Percentiles rank a stretch among this genome's conserved stretches.
Evolutionary conservation across 2,329 filamentous ascomycete genomes (phyloP).

Genomic region (Curvularia eragrostidis): DNA sequence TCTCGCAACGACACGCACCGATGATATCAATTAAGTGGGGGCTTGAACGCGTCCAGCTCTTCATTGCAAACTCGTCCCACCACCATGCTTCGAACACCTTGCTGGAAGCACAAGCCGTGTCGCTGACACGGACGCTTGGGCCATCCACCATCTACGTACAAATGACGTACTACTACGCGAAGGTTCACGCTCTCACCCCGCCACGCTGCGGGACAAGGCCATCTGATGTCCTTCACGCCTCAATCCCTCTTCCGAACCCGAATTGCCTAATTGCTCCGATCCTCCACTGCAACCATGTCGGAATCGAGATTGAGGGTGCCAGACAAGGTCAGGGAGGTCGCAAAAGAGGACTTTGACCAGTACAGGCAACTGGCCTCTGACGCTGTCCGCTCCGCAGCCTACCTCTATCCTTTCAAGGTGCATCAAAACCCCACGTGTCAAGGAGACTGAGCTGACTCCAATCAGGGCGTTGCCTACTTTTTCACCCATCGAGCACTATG

Average conservation of each 20-base stretch:
- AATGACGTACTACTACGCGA: slow-evolving; percentile 24
- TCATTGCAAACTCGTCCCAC: background rate
- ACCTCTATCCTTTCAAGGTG: slow-evolving; percentile 83
- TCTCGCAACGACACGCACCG: background rate
- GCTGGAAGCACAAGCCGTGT: background rate
- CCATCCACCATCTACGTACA: slow-evolving; percentile 7
- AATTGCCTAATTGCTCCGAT: slow-evolving; percentile 9
- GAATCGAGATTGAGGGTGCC: slow-evolving; percentile 40
- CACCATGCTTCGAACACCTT: background rate
- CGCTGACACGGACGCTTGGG: slow-evolving; percentile 9
- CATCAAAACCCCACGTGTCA: background rate
- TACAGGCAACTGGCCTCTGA: slow-evolving; percentile 69
- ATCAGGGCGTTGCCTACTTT: slow-evolving; percentile 65
- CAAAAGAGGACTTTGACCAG: slow-evolving; percentile 73
- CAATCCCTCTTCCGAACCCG: slow-evolving; percentile 12
- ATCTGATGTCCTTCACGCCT: slow-evolving; percentile 16
- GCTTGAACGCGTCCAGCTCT: background rate
- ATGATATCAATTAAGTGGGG: slow-evolving; percentile 5
- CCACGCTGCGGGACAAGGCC: slow-evolving; percentile 8
- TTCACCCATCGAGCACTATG: slow-evolving; percentile 64
- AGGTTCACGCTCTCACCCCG: slow-evolving; percentile 13
- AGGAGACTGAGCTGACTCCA: slow-evolving; percentile 5
- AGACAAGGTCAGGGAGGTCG: slow-evolving; percentile 63
- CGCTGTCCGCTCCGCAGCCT: slow-evolving; percentile 77
- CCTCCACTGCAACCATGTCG: slow-evolving; percentile 21